Conservation (phyloP, 2,329 filamentous ascomycete genomes). For the Nannizzia gypsea region DNA sequence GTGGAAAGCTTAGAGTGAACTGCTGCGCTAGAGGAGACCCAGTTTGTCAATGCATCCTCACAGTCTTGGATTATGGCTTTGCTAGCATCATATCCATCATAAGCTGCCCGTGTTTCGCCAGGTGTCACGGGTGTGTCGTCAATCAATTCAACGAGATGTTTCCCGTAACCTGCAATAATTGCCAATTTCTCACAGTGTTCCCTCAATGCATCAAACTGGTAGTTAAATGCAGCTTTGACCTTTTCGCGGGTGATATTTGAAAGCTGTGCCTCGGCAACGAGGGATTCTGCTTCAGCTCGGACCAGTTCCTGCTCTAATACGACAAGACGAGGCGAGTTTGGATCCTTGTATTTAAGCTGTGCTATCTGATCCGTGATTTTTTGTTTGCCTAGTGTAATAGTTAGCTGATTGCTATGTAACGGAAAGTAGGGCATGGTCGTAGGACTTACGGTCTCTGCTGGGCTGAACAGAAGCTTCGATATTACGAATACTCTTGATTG, state of each 20-base stretch:
- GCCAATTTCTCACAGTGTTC: conserved; percentile 98
- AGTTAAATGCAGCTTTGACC: conserved; percentile 94
- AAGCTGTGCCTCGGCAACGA: conserved; percentile 93
- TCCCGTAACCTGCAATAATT: conserved; percentile 94
- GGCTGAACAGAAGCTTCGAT: conserved; percentile 98
- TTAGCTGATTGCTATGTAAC: not conserved
- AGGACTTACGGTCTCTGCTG: conserved; percentile 77
- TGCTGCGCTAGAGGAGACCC: conserved; percentile 81
- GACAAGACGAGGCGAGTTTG: conserved; percentile 93
- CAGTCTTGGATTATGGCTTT: conserved; percentile 99
- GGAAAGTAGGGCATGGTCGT: not conserved
- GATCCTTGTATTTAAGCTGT: conserved; percentile 98
- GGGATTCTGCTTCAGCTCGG: conserved; percentile 94
- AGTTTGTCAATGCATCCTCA: conserved; percentile 93
- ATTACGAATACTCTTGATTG: conserved; percentile 98
- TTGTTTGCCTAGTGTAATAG: conserved; percentile 63
- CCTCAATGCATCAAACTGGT: conserved; percentile 93
- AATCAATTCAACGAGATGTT: conserved; percentile 92
- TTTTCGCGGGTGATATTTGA: conserved; percentile 99
- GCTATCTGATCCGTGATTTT: conserved; percentile 99
- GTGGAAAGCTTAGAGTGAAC: conserved; percentile 79
- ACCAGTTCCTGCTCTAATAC: conserved; percentile 98
- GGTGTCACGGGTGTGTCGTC: conserved; percentile 96
- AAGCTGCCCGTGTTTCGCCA: conserved; percentile 87
- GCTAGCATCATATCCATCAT: conserved; percentile 96